Evolutionary conservation across 2,329 filamentous ascomycete genomes (phyloP).

Genomic region (Botrytis elliptica): DNA sequence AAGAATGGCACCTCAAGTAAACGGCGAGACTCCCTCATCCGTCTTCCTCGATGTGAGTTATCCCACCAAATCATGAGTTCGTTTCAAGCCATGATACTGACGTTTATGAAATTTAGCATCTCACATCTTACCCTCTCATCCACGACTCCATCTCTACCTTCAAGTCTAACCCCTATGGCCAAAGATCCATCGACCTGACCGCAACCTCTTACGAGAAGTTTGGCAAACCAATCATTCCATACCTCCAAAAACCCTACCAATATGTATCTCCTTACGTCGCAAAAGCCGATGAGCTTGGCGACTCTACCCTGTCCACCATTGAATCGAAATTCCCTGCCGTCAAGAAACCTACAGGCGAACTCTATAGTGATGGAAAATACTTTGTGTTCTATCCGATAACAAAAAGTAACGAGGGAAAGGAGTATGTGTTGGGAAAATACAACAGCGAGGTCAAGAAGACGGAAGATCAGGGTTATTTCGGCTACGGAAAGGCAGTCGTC

Average conservation of each 20-base stretch:
- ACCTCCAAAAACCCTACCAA: slow-evolving; percentile 74
- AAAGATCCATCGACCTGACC: slow-evolving; percentile 64
- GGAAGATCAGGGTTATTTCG: slow-evolving; percentile 62
- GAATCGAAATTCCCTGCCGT: slow-evolving; percentile 71
- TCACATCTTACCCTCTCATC: slow-evolving; percentile 80
- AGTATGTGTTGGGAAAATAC: slow-evolving; percentile 59
- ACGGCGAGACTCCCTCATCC: slow-evolving; percentile 50
- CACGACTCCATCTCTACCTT: slow-evolving; percentile 74
- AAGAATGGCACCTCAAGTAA: slow-evolving; percentile 47
- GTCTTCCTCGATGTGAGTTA: slow-evolving; percentile 47
- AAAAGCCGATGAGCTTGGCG: slow-evolving; percentile 75
- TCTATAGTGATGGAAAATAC: slow-evolving; percentile 63
- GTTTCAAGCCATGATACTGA: slow-evolving; percentile 9
- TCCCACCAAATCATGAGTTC: slow-evolving; percentile 36
- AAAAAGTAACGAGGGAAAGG: slow-evolving; percentile 59
- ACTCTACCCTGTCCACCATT: slow-evolving; percentile 66
- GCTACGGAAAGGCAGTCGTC: slow-evolving; percentile 67
- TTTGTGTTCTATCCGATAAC: slow-evolving; percentile 62
- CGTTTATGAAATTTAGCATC: slow-evolving; percentile 57
- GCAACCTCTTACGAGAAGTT: slow-evolving; percentile 43
- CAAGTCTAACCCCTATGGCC: slow-evolving; percentile 78
- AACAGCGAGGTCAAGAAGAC: slow-evolving; percentile 60
- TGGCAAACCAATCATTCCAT: slow-evolving; percentile 74
- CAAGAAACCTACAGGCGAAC: slow-evolving; percentile 71
- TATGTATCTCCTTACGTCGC: slow-evolving; percentile 82